phyloP scores from a whole-genome alignment of 257 asterid genomes.

The Thymus quinquecostatus region DNA sequence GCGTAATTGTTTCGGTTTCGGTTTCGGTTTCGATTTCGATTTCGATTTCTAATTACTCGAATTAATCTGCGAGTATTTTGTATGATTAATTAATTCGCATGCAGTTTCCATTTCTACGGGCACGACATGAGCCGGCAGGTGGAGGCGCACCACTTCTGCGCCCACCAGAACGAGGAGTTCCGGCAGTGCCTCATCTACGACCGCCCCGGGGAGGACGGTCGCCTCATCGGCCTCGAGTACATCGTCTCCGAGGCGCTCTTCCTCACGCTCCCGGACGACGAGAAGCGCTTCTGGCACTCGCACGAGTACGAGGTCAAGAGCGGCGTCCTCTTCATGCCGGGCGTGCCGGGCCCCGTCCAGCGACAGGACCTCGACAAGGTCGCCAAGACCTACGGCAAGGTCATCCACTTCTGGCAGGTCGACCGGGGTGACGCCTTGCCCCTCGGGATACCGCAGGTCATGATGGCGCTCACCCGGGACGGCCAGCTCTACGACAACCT shows the following conservation, averaged over 20 bases:
- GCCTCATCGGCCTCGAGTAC: slow-evolving; percentile 84
- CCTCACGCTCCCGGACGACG: slow-evolving; percentile 75
- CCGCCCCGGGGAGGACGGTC: slow-evolving; percentile 59
- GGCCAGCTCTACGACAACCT: slow-evolving; percentile 71
- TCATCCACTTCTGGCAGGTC: slow-evolving; percentile 86
- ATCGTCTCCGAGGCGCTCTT: slow-evolving; percentile 57
- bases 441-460: slow-evolving; percentile 76
- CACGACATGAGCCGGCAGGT: slow-evolving; percentile 91
- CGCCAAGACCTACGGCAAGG: slow-evolving; percentile 72
- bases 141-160: slow-evolving; percentile 95
- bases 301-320: slow-evolving; percentile 90
- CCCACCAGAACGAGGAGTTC: slow-evolving; percentile 78
- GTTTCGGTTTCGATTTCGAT: no score
- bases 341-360: slow-evolving; percentile 65
- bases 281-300: slow-evolving; percentile 83
- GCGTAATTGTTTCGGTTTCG: slow-evolving; percentile 46
- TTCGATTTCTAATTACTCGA: no score
- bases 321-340: slow-evolving; percentile 82
- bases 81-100: no score
- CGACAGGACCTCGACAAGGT: slow-evolving; percentile 76
- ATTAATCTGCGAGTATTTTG: no score
- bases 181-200: slow-evolving; percentile 89
- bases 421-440: slow-evolving; percentile 77
- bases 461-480: slow-evolving; percentile 92
- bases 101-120: slow-evolving; percentile 85